These are phyloP conservation scores for Xerophyta viscosa DNA, from an alignment of 106 monocot genomes.

Conservation along the genomic window DNA sequence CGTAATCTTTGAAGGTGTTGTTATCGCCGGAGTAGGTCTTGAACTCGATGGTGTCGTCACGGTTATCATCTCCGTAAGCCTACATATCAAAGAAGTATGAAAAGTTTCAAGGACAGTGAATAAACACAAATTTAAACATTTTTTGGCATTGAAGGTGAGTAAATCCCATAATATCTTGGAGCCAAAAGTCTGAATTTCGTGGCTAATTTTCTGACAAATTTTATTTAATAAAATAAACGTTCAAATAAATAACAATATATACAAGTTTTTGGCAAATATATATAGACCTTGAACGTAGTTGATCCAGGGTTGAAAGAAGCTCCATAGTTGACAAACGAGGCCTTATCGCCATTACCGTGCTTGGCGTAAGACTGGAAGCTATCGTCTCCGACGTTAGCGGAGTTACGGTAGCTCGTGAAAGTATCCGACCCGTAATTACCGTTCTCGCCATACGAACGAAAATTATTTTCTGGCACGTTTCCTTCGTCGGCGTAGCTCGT, in stretches of 20 bases:
- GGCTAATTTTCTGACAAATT: no score
- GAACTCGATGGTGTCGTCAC: constrained; percentile 52
- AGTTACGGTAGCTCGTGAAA: constrained; percentile 59
- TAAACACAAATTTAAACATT: no score
- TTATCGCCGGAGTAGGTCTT: constrained; percentile 42
- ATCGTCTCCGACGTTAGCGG: constrained; percentile 84
- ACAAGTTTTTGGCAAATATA: no score
- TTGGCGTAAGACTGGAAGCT: constrained; percentile 71
- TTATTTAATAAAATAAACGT: no score
- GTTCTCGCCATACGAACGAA: constrained; percentile 25
- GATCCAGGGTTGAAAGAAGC: constrained; percentile 59
- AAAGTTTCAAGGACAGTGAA: no score
- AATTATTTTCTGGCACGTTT: constrained; percentile 56
- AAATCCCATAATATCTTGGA: no score
- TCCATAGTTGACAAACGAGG: constrained; percentile 60
- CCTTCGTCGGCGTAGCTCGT: constrained; percentile 31
- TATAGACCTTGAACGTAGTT: constrained; percentile 62
- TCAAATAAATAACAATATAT: no score
- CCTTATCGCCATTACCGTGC: constrained; percentile 21
- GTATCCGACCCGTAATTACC: constrained; percentile 27
- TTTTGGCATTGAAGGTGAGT: no score
- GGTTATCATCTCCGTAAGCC: constrained; percentile 15
- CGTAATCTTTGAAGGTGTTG: constrained; percentile 7
- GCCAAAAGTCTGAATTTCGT: no score
- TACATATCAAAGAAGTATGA: no score